Base-by-base conservation (phyloP, 2,329 filamentous ascomycete species). In the Hypoxylon sp. region DNA sequence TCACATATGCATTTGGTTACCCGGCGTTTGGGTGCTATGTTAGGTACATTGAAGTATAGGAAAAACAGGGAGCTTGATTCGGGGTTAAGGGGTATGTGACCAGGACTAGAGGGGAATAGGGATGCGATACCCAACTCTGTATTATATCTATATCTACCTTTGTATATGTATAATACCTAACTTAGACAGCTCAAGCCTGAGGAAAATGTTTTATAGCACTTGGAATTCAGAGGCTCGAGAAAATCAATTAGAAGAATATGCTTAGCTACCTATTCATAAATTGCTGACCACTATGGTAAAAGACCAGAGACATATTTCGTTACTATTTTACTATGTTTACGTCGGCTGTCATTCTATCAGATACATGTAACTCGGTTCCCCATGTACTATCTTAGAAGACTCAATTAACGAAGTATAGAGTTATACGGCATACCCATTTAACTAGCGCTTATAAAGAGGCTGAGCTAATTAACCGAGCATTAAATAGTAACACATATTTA, bases 101-200 rank as follows among this genome's bases (percentile, higher is more conserved):
- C 31, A 6, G 46, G 42, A 31, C 14, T 46, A 49, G 27, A 55
- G 49, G 40, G 40, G 50, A 46, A 49, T 51, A 33, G 55, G 22
- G 25, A 67, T 58, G 49, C 42, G 59, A 63, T 67, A 67, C 64
- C 64, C 64, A 60, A 44, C 42, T 60, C 27, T 30, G 17, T 35
- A 35, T 49, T 37, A 35, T 17, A 27, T n/a, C 13, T 35, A 58
- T 8, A 17, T 33, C 20, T 40, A 44, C 49, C 35, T 51, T 58
- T 58, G 14, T 53, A 37, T 61, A 31, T 58, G 48, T 53, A 53
- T 46, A 66, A 25, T 61, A 61, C 35, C 57, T 51, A 48, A 48
- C 40, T 35, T 44, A 44, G 49, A 44, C 30, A 10, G 46, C 49
- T 53, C 17, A 10, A 33, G 13, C 17, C 11, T 33, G 13, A 48